Base-by-base conservation (phyloP, 352 stramenopile species). In the Phytophthora pistaciae region DNA sequence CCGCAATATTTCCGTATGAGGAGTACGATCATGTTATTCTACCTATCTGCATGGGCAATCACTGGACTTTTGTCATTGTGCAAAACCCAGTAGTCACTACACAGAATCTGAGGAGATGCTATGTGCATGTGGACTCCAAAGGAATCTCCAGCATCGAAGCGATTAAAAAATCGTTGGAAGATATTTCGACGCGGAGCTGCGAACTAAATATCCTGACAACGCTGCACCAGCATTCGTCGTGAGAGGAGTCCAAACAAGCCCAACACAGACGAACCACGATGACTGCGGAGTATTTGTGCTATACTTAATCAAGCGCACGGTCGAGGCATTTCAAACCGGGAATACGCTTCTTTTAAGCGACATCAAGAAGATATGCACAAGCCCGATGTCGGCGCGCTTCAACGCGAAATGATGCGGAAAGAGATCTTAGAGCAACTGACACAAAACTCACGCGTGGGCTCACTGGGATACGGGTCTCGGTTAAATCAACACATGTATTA, bases 41-140 rank as follows among this genome's bases (percentile, higher is more conserved):
- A 13, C 56, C 56, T 21, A 54, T 53, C 38, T 44, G 56, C 40
- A 63, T 63, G 56, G 42, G 56, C 13, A 36, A 44, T 18, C 56
- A 63, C 10, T 55, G 56, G 40, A 54, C 56, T 5, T 63, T 63
- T 44, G 56, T 21, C 9, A 29, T 63, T n/a, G 42, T 55, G 11
- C 23, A 63, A 18, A 63, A 63, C 42, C 56, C 56, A 44, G 8
- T 63, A 42, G 14, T 55, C 11, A 31, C 36, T 44, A 18, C 27
- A 7, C 13, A 58, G 10, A 58, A 44, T 21, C 14, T 46, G 25
- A 29, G 25, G 25, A 27, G 25, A 27, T 27, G 25, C 25, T 27
- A 27, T 27, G 25, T 27, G 2, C 36, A 18, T 44, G 36, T 44
- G 14, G 36, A 44, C 36, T 44, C 36, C 36, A 18, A 18, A 44